A percentile compares a stretch with the other conserved stretches of the same genome.
phyloP scores from a whole-genome alignment of 495 filamentous ascomycete species.

The Oidiodendron maius region DNA sequence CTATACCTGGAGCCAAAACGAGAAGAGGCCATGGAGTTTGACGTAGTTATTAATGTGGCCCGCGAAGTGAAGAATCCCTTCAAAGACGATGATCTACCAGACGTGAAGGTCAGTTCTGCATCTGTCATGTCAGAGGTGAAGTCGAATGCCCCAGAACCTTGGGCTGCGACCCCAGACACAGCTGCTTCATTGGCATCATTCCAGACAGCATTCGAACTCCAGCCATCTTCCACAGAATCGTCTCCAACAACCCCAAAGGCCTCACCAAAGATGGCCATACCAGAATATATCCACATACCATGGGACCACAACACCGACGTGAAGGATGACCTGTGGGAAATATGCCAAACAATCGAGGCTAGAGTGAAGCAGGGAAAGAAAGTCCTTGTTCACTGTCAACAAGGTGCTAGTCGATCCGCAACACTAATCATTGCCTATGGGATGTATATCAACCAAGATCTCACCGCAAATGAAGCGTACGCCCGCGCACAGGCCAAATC shows the following conservation, averaged over 20 bases:
- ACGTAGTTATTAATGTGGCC: constrained; percentile 92
- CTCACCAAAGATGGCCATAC: constrained; percentile 40
- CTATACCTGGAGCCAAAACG: constrained; percentile 86
- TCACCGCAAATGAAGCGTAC: constrained; percentile 92
- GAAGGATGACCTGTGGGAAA: constrained; percentile 69
- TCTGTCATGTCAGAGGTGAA: not conserved
- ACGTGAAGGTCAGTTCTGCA: constrained; percentile 14
- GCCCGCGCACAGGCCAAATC: constrained; percentile 83
- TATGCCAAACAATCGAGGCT: constrained; percentile 86
- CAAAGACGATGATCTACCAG: constrained; percentile 29
- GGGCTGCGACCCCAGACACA: constrained; percentile 59
- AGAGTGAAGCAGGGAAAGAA: constrained; percentile 74
- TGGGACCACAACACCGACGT: constrained; percentile 99
- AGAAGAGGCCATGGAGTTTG: constrained; percentile 79
- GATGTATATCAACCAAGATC: constrained; percentile 78
- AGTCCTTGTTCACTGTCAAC: constrained; percentile 90
- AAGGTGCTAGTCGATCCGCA: constrained; percentile 93
- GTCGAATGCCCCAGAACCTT: constrained; percentile 29
- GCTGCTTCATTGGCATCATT: constrained; percentile 65
- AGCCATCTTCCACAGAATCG: constrained; percentile 31
- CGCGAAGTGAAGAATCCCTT: constrained; percentile 93
- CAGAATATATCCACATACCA: constrained; percentile 91
- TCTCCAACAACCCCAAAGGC: constrained; percentile 55
- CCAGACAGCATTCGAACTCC: constrained; percentile 63
- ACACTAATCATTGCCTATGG: constrained; percentile 96